These are phyloP conservation scores for Suaeda aralocaspica DNA, from an alignment of 148 eudicot species.

Conservation along the genomic window DNA sequence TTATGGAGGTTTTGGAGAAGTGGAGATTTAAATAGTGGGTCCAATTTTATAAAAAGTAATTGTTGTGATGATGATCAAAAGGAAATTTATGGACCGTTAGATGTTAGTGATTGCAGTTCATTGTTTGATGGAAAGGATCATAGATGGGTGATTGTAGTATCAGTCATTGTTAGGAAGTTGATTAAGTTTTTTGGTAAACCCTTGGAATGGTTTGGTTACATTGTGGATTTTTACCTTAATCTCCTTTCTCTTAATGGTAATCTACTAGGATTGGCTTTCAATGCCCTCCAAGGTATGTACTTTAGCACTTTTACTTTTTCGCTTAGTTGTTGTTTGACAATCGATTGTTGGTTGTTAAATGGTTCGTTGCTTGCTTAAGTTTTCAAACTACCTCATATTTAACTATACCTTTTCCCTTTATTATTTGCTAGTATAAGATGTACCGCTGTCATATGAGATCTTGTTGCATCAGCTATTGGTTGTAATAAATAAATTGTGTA, in stretches of 20 bases:
- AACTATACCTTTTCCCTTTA: too few species aligned
- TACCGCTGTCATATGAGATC: too few species aligned
- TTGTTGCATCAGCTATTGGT: too few species aligned
- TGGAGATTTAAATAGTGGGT: constrained; percentile 24
- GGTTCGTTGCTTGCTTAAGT: background rate
- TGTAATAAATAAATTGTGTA: too few species aligned
- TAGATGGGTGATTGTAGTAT: constrained; percentile 73
- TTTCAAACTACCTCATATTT: too few species aligned
- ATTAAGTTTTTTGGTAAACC: constrained; percentile 47
- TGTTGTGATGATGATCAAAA: constrained; percentile 4
- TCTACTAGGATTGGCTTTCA: constrained; percentile 37
- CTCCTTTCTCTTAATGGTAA: constrained; percentile 49
- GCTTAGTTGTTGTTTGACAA: background rate
- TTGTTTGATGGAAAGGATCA: constrained; percentile 28
- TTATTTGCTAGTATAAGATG: too few species aligned
- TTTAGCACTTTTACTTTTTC: background rate
- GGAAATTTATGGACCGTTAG: background rate
- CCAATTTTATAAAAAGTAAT: constrained; percentile 41
- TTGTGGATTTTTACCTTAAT: constrained; percentile 65
- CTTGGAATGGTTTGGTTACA: constrained; percentile 53
- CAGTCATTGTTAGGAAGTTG: constrained; percentile 55
- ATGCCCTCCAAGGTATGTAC: constrained; percentile 45
- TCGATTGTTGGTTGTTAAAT: background rate
- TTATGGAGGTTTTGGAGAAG: constrained; percentile 38
- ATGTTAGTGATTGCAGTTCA: background rate